phyloP scores from a whole-genome alignment of 495 filamentous ascomycete species.

The Durotheca rogersii region DNA sequence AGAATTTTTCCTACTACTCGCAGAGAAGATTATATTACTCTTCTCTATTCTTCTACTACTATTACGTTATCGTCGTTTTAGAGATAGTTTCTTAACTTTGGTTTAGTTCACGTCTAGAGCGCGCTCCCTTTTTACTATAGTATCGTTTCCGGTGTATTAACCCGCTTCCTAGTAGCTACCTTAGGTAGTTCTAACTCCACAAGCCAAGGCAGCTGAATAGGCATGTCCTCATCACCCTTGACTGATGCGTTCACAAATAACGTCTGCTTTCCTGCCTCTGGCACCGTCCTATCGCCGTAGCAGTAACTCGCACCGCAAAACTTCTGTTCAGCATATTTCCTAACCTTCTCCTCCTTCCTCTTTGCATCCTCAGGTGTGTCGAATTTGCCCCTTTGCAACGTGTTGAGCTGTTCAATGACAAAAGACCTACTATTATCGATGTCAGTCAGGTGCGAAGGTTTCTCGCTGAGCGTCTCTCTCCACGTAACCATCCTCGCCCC shows the following conservation, averaged over 20 bases:
- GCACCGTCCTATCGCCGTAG: constrained; percentile 36
- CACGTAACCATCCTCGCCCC: constrained; percentile 64
- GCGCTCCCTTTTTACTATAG: no score
- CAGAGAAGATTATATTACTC: no score
- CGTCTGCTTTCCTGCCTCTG: constrained; percentile 58
- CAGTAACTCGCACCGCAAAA: constrained; percentile 34
- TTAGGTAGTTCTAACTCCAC: constrained; percentile 62
- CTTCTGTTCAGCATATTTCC: background rate
- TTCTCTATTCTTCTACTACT: no score
- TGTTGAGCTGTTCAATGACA: constrained; percentile 48
- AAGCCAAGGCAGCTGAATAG: constrained; percentile 60
- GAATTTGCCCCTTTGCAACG: constrained; percentile 15
- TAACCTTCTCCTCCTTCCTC: constrained; percentile 10
- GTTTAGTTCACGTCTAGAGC: no score
- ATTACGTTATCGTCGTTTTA: no score
- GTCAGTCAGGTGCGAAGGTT: constrained; percentile 36
- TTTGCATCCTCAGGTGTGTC: constrained; percentile 8
- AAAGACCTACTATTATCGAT: constrained; percentile 46
- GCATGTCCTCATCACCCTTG: constrained; percentile 43
- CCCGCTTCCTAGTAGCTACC: no score
- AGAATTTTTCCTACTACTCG: no score
- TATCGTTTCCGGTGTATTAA: no score
- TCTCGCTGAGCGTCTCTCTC: constrained; percentile 39
- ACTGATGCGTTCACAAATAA: constrained; percentile 74
- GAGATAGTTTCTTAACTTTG: no score